Percentiles rank a stretch among this genome's conserved stretches.
These are phyloP conservation scores for Colletotrichum tamarilloi DNA, from an alignment of 2,329 filamentous ascomycete genomes.

Conservation along the genomic window DNA sequence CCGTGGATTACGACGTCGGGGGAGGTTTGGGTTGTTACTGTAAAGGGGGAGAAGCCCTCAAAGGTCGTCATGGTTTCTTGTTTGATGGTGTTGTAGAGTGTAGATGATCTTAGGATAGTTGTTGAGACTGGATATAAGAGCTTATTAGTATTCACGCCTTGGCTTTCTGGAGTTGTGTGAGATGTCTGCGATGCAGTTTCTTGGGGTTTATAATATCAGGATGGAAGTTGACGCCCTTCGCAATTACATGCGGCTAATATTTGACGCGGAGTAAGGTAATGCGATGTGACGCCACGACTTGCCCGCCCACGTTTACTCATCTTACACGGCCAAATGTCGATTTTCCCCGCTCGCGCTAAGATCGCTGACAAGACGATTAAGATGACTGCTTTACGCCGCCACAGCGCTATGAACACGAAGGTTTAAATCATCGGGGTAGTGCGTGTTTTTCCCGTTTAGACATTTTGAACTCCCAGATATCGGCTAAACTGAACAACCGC, in stretches of 20 bases:
- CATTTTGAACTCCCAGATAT: rapidly evolving
- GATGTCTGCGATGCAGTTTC: background rate
- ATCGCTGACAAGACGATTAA: background rate
- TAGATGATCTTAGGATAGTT: too few species aligned
- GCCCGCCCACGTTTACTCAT: background rate
- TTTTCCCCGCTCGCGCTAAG: background rate
- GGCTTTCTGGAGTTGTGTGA: background rate
- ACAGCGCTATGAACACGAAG: background rate
- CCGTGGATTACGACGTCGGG: conserved; percentile 57
- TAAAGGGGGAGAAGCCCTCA: conserved; percentile 50
- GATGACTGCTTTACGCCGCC: background rate
- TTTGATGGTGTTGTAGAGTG: too few species aligned
- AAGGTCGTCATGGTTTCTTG: conserved; percentile 54
- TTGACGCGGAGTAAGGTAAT: background rate
- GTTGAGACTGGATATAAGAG: too few species aligned
- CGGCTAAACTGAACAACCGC: background rate
- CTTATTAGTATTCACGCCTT: background rate
- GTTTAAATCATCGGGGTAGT: background rate
- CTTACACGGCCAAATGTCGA: background rate
- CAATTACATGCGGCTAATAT: background rate
- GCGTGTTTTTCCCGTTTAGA: background rate
- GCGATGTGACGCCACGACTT: background rate
- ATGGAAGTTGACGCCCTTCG: background rate
- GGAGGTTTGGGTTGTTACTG: conserved; percentile 48
- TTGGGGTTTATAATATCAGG: background rate